Base-by-base conservation (phyloP, 2,329 filamentous ascomycete species). In the Laburnicola sp. region DNA sequence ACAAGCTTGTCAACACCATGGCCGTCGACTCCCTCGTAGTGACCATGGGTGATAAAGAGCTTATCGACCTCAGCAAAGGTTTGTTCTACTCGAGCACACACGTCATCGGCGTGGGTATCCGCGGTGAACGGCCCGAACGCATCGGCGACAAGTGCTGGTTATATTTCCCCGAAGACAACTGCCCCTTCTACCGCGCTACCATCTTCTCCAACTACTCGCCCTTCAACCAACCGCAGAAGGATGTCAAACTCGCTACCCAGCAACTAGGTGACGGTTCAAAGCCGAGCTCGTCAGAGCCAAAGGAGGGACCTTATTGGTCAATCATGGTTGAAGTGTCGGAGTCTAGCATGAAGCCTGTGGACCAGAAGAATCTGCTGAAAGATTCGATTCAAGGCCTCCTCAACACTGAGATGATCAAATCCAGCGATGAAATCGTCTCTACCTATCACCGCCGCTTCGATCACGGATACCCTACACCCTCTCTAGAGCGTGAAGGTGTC, bases 141-240 rank as follows among this genome's bases (percentile, higher is more conserved):
- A 99, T 99, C 65, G 94, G 94, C 61, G 94, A 99, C 81, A 99
- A 97, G 84, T 99, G 94, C 86, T 99, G 94, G 92, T 82, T 99
- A 62, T 99, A 99, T 85, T 99, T 97, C 86, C 94, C 94, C 57
- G 94, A 99, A 77, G 88, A 96, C 76, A 88, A 99, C 83, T 97
- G 91, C 82, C 91, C 91, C 73, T 99, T 99, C 83, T 99, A 99
- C 83, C 90, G 94, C 65, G 94, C 94, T 70, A 99, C 94, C 71
- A 97, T 99, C 80, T 99, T 99, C 85, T 97, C 93, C 77, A 99
- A 99, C 85, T 99, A 99, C 84, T 97, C 94, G 22, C 94, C 93
- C 46, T 86, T 96, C 85, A 99, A 99, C 82, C 94, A 97, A 80
- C 94, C 94, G 30, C 80, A 89, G 61, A 81, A 85, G 53, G 86